Evolutionary conservation across 345 rosid species (phyloP), one percentile per base, ranked within the genome.

Genomic region (Ceriops decandra): DNA sequence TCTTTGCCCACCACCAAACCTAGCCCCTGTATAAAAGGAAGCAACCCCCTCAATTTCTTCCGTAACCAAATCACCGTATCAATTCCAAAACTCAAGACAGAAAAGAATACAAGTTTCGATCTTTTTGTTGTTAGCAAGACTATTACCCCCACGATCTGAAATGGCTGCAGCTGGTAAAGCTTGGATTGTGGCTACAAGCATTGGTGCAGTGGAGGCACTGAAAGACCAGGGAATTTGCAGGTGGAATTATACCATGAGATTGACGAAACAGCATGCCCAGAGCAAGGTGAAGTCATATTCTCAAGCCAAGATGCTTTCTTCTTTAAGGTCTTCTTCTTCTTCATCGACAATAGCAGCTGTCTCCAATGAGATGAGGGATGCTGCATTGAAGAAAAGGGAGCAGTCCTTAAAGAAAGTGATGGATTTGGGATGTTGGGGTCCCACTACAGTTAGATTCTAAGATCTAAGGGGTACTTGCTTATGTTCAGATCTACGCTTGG

Each of bases 141-240:
- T 7, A 0, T 0, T 7, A 33, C 2, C 2, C 63, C 46, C 17
- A 8, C 28, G 51, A 21, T 1, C 2, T 6, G 47, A 59, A 28
- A 70, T 70, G 74, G 26, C 35, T 27, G 42, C 58, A 24, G 42
- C 52, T 5, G 26, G 75, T 49, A 73, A 70, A 69, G 79, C 81
- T 5, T 85, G 85, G 91, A 64, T 70, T 28, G 89, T 82, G 76
- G 93, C 85, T 26, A 75, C 85, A 5, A 81, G 86, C 46, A 86
- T 88, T 26, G 91, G 84, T 5, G 80, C 84, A 9, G 88, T 85
- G 74, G 93, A 88, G 81, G 91, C 83, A 9, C 79, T 88, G 36
- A 88, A 86, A 27, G 91, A 88, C 80, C 91, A 86, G 74, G 93
- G 93, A 19, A 77, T 86, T 59, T 80, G 85, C 66, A 76, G 88